A percentile compares a stretch with the other conserved stretches of the same genome.
These are phyloP conservation scores for Cercospora berteroae DNA, from an alignment of 2,329 filamentous ascomycete genomes.

Conservation along the genomic window DNA sequence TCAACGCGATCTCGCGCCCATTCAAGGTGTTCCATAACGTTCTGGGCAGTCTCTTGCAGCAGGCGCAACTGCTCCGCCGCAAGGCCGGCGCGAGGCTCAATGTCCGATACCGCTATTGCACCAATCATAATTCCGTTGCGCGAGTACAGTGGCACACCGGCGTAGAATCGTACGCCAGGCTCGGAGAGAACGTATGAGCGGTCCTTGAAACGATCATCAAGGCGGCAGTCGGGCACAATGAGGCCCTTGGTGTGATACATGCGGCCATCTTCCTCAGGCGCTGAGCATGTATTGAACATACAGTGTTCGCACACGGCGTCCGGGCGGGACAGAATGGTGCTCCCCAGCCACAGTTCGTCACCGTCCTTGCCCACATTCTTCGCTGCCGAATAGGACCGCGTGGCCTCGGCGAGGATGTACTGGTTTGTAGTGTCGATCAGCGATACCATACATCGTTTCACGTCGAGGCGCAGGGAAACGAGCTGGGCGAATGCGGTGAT, in stretches of 20 bases:
- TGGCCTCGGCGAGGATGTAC: slow-evolving; percentile 54
- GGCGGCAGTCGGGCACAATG: slow-evolving; percentile 32
- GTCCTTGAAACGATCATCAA: slow-evolving; percentile 37
- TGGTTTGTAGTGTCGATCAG: slow-evolving; percentile 51
- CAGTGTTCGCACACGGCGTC: slow-evolving; percentile 38
- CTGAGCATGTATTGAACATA: slow-evolving; percentile 23
- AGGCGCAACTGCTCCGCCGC: slow-evolving; percentile 51
- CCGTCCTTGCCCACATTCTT: slow-evolving; percentile 37
- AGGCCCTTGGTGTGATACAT: slow-evolving; percentile 22
- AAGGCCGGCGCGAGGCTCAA: slow-evolving; percentile 54
- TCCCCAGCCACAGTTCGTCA: slow-evolving; percentile 37
- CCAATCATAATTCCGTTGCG: slow-evolving; percentile 59
- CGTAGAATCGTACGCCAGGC: slow-evolving; percentile 48
- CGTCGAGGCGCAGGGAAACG: slow-evolving; percentile 39
- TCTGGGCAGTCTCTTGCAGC: slow-evolving; percentile 56
- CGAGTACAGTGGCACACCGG: slow-evolving; percentile 61
- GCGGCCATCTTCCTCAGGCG: slow-evolving; percentile 21
- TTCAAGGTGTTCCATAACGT: slow-evolving; percentile 62
- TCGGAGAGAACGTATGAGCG: slow-evolving; percentile 31
- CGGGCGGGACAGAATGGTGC: slow-evolving; percentile 37
- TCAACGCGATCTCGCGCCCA: slow-evolving; percentile 54
- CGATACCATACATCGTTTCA: slow-evolving; percentile 41
- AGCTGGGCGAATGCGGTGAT: slow-evolving; percentile 50
- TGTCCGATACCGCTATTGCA: slow-evolving; percentile 59
- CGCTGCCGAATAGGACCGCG: slow-evolving; percentile 40